Conservation (phyloP, 257 asterid species). For the Solanum infundibuliforme region DNA sequence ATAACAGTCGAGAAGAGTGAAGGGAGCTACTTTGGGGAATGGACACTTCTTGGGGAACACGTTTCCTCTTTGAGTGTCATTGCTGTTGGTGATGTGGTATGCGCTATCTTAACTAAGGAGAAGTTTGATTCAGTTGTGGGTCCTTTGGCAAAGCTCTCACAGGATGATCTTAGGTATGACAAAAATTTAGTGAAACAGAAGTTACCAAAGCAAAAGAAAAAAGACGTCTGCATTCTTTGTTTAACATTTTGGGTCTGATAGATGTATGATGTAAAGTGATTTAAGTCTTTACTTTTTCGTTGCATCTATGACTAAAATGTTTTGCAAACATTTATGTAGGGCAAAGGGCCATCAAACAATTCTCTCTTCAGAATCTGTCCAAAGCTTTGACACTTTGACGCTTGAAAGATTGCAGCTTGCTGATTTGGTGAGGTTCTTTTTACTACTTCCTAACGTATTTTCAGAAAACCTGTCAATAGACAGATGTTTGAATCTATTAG, state of each 20-base stretch:
- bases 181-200: neutral
- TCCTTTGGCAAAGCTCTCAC: constrained; percentile 57
- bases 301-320: constrained; percentile 4
- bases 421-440: constrained; percentile 55
- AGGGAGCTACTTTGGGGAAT: constrained; percentile 93
- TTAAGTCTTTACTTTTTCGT: neutral
- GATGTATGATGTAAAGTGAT: neutral
- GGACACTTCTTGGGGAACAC: constrained; percentile 70
- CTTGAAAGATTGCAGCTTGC: constrained; percentile 55
- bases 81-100: constrained; percentile 72
- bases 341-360: constrained; percentile 32
- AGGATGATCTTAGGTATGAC: constrained; percentile 55
- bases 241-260: neutral
- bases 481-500: neutral
- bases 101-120: constrained; percentile 76
- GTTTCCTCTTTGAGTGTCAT: constrained; percentile 38
- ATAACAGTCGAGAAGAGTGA: constrained; percentile 59
- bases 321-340: constrained; percentile 27
- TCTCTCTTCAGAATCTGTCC: constrained; percentile 33
- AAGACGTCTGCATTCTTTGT: neutral
- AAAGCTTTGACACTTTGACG: constrained; percentile 32
- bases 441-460: neutral
- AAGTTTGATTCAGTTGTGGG: constrained; percentile 75
- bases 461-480: neutral
- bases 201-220: neutral